Percentiles rank a stretch among this genome's conserved stretches.
Evolutionary conservation across 371 early-diverging fungal species (phyloP).

Genomic region (Nematocida sp.): DNA sequence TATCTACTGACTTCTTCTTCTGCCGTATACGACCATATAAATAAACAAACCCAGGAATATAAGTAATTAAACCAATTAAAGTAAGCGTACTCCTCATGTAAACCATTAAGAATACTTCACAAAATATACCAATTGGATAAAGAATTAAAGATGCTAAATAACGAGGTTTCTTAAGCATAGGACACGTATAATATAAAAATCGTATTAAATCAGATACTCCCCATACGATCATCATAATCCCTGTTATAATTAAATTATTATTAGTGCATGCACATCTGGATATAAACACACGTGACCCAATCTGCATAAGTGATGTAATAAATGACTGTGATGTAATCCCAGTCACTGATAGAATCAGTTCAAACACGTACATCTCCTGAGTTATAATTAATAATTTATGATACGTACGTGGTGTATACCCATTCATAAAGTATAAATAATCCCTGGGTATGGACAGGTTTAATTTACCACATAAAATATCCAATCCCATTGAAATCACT

Average conservation of each 20-base stretch:
- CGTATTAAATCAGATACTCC: conserved; percentile 37
- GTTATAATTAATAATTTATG: background rate
- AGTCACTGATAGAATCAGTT: conserved; percentile 18
- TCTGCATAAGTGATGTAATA: conserved; percentile 30
- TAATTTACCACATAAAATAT: background rate
- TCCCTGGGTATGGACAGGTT: background rate
- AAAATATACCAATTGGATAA: conserved; percentile 45
- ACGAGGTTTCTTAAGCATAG: conserved; percentile 7
- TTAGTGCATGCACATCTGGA: conserved; percentile 17
- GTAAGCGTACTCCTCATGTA: background rate
- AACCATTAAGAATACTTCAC: conserved; percentile 42
- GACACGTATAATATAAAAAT: conserved; percentile 24
- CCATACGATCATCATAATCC: conserved; percentile 28
- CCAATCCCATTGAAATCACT: conserved; percentile 25
- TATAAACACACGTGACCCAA: conserved; percentile 38
- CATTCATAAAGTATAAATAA: background rate
- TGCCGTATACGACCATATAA: conserved; percentile 20
- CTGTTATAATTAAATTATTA: background rate
- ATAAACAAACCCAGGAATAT: conserved; percentile 40
- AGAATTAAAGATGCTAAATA: conserved; percentile 31
- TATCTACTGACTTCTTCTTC: background rate
- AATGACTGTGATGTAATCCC: conserved; percentile 32
- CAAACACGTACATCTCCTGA: conserved; percentile 31
- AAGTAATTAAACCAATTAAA: conserved; percentile 30
- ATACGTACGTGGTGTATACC: background rate